These are phyloP conservation scores for Pythium utonaiense DNA, from an alignment of 352 stramenopile genomes.

Conservation along the genomic window DNA sequence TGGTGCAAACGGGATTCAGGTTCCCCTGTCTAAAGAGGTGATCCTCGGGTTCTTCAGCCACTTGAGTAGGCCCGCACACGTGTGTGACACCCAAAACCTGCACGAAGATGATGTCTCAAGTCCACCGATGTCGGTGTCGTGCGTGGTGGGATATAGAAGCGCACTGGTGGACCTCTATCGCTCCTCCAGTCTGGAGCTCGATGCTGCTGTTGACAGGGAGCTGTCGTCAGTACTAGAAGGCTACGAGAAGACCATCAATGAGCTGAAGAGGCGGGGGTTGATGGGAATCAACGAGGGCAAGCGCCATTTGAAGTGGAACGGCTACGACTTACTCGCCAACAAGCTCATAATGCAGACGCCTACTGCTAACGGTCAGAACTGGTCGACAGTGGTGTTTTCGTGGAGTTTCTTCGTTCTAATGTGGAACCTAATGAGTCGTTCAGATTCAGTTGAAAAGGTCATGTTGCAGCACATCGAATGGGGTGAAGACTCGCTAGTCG, in stretches of 20 bases:
- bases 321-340: not conserved
- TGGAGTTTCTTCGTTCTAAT: constrained; percentile 15
- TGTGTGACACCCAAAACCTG: constrained; percentile 1
- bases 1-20: not conserved
- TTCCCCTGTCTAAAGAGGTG: not conserved
- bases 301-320: constrained; percentile 8
- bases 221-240: constrained; percentile 2
- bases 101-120: not conserved
- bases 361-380: not conserved
- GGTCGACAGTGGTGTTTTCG: not conserved
- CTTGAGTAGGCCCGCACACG: constrained; percentile 1
- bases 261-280: constrained; percentile 5
- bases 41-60: constrained; percentile 11
- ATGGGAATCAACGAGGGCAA: constrained; percentile 12
- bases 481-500: constrained; percentile 8
- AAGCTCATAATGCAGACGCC: constrained; percentile 9
- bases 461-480: constrained; percentile 15
- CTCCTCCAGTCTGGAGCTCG: not conserved
- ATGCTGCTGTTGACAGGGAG: not conserved
- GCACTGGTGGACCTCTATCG: constrained; percentile 9
- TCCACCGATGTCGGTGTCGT: constrained; percentile 1
- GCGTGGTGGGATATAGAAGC: constrained; percentile 7
- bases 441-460: constrained; percentile 9
- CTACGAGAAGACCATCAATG: constrained; percentile 4
- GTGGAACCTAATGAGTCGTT: constrained; percentile 20